Percentiles rank a stretch among this genome's conserved stretches.
These are phyloP conservation scores for Epichloe gansuensis DNA, from an alignment of 2,329 filamentous ascomycete species.

Conservation along the genomic window DNA sequence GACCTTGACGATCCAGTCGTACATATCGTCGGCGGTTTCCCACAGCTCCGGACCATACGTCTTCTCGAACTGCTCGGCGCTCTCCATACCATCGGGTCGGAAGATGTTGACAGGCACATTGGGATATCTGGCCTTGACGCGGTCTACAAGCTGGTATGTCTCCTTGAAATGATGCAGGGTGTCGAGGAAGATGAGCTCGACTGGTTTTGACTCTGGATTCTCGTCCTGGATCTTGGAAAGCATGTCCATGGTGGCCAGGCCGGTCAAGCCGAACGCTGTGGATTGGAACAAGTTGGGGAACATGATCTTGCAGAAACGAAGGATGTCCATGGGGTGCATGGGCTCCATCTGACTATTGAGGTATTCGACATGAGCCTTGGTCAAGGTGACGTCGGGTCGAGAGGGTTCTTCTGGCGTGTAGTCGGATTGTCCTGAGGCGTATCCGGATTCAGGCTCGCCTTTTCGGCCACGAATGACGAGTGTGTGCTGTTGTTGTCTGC, in stretches of 20 bases:
- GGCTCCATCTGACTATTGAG: constrained; percentile 82
- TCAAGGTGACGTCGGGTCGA: constrained; percentile 73
- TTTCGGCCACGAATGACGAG: constrained; percentile 26
- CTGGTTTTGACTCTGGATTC: constrained; percentile 44
- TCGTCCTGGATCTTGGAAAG: constrained; percentile 60
- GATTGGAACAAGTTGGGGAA: constrained; percentile 84
- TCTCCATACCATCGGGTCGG: constrained; percentile 69
- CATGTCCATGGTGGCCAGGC: constrained; percentile 76
- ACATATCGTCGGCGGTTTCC: constrained; percentile 76
- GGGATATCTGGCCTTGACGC: constrained; percentile 64
- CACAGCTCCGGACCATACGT: constrained; percentile 76
- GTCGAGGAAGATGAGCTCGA: constrained; percentile 70
- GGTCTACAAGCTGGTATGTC: constrained; percentile 61
- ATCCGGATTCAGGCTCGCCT: constrained; percentile 64
- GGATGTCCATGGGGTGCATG: constrained; percentile 80
- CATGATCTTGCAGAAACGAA: constrained; percentile 83
- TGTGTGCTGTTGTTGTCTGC: constrained; percentile 28
- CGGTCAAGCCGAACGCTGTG: constrained; percentile 71
- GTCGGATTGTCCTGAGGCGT: constrained; percentile 47
- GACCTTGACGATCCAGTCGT: constrained; percentile 96
- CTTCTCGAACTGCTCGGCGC: constrained; percentile 63
- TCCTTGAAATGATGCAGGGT: constrained; percentile 74
- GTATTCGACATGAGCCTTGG: constrained; percentile 75
- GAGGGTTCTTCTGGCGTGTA: constrained; percentile 23
- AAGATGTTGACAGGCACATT: constrained; percentile 75